phyloP scores from a whole-genome alignment of 805 yeast species.

The Candida germanica region DNA sequence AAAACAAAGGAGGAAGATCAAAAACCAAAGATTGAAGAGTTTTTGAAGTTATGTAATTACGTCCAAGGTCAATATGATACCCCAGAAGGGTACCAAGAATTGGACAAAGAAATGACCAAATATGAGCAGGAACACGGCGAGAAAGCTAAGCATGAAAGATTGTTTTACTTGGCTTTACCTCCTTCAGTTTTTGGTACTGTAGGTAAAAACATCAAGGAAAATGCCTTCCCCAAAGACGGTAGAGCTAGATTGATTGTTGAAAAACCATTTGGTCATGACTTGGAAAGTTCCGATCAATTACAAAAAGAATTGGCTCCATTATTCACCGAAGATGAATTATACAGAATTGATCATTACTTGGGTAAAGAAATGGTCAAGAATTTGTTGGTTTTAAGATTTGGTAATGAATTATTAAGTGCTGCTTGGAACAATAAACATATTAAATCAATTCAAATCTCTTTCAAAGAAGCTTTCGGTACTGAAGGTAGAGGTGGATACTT shows the following conservation, averaged over 20 bases:
- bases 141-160: constrained; percentile 58
- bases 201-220: constrained; percentile 65
- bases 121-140: constrained; percentile 53
- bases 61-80: constrained; percentile 77
- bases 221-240: constrained; percentile 66
- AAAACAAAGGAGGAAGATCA: constrained; percentile 45
- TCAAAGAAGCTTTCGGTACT: constrained; percentile 98
- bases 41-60: constrained; percentile 65
- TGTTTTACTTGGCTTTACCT: constrained; percentile 92
- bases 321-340: constrained; percentile 87
- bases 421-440: constrained; percentile 84
- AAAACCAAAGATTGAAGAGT: constrained; percentile 50
- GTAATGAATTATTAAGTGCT: constrained; percentile 83
- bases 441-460: constrained; percentile 78
- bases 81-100: constrained; percentile 64
- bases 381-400: constrained; percentile 82
- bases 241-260: constrained; percentile 80
- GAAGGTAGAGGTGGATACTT: constrained; percentile 99
- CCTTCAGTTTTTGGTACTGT: constrained; percentile 87
- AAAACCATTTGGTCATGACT: constrained; percentile 96
- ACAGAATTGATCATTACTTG: constrained; percentile 94
- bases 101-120: constrained; percentile 53
- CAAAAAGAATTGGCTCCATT: constrained; percentile 78
- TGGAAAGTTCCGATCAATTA: constrained; percentile 71
- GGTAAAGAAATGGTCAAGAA: constrained; percentile 99